Conservation (phyloP, 1,139 yeast species). For the Spencermartinsiella ligniputridi region DNA sequence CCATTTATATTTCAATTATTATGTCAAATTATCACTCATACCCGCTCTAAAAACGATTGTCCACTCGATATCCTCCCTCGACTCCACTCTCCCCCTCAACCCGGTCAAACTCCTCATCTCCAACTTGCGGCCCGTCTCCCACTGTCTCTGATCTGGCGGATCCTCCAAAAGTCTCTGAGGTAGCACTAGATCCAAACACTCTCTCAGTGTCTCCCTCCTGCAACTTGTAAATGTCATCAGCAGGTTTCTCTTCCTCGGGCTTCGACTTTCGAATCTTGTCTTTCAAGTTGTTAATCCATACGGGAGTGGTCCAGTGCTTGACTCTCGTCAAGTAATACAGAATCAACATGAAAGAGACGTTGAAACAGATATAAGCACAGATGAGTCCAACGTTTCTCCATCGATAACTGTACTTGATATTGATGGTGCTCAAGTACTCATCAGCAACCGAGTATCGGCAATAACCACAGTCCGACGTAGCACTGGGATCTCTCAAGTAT, state of each 20-base stretch:
- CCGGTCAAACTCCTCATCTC: too few species aligned
- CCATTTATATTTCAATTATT: too few species aligned
- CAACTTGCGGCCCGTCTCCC: too few species aligned
- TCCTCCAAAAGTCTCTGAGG: neutral
- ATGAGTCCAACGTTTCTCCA: slow-evolving; percentile 68
- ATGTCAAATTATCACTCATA: too few species aligned
- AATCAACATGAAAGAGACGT: slow-evolving; percentile 43
- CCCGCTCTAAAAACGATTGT: too few species aligned
- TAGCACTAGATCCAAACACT: slow-evolving; percentile 3
- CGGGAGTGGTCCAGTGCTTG: slow-evolving; percentile 19
- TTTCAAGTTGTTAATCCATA: slow-evolving; percentile 5
- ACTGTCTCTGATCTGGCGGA: too few species aligned
- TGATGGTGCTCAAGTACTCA: slow-evolving; percentile 39
- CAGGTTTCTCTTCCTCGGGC: slow-evolving; percentile 11
- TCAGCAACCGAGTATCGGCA: slow-evolving; percentile 45
- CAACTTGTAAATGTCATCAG: slow-evolving; percentile 14
- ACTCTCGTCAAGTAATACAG: slow-evolving; percentile 41
- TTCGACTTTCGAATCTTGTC: slow-evolving; percentile 7
- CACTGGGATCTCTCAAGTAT: slow-evolving; percentile 39
- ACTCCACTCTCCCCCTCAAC: too few species aligned
- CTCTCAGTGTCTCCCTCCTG: slow-evolving; percentile 20
- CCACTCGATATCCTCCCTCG: too few species aligned
- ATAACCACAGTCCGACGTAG: slow-evolving; percentile 43
- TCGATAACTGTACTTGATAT: slow-evolving; percentile 41
- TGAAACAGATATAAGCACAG: slow-evolving; percentile 54